A percentile compares a stretch with the other conserved stretches of the same genome.
phyloP scores from a whole-genome alignment of 805 yeast genomes.

The Suhomyces pyralidae region DNA sequence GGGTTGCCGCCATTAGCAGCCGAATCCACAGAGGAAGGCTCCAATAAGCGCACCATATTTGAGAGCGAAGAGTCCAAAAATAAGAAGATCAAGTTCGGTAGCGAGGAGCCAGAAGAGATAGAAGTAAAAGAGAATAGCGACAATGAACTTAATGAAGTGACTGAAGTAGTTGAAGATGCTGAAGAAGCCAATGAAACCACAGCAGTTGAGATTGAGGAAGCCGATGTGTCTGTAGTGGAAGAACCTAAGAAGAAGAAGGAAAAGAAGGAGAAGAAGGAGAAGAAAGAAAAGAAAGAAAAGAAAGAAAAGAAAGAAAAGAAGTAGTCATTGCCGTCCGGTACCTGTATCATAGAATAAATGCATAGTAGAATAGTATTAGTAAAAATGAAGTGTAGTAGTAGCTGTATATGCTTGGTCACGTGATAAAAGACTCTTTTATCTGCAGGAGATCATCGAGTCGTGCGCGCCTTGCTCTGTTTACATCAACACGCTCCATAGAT shows the following conservation, averaged over 20 bases:
- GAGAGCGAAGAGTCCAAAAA: constrained; percentile 17
- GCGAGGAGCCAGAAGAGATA: constrained; percentile 8
- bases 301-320: constrained; percentile 16
- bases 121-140: constrained; percentile 10
- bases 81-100: constrained; percentile 17
- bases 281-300: constrained; percentile 25
- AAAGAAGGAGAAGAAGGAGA: constrained; percentile 23
- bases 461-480: neutral
- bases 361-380: neutral
- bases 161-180: neutral
- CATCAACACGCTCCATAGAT: neutral
- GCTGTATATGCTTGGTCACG: neutral
- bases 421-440: neutral
- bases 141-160: neutral
- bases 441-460: neutral
- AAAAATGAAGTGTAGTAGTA: no score
- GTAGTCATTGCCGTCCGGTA: constrained; percentile 1
- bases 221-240: neutral
- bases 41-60: constrained; percentile 26
- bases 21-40: constrained; percentile 12
- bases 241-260: constrained; percentile 9
- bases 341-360: neutral
- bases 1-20: constrained; percentile 67
- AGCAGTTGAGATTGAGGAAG: neutral
- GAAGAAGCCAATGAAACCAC: neutral